These are phyloP conservation scores for Monilinia polystroma DNA, from an alignment of 2,329 filamentous ascomycete species.

Conservation along the genomic window DNA sequence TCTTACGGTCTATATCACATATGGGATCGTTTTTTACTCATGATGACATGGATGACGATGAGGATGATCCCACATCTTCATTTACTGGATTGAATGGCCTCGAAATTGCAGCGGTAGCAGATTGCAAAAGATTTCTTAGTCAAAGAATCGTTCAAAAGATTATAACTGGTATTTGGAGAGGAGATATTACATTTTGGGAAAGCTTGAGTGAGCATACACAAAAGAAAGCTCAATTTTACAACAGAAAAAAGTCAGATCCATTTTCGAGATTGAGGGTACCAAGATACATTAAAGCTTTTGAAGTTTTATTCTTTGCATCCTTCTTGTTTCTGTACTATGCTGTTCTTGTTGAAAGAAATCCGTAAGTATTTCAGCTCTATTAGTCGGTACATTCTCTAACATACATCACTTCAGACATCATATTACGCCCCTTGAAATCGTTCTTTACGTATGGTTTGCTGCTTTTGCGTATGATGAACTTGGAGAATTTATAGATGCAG, in stretches of 20 bases:
- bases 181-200: conserved; percentile 86
- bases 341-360: conserved; percentile 74
- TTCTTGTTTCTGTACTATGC: conserved; percentile 81
- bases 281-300: conserved; percentile 80
- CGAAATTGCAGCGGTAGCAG: conserved; percentile 78
- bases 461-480: conserved; percentile 87
- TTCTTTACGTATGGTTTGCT: conserved; percentile 82
- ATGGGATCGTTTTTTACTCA: conserved; percentile 44
- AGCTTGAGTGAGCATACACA: conserved; percentile 68
- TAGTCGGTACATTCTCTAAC: neutral
- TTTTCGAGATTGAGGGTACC: conserved; percentile 77
- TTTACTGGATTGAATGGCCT: conserved; percentile 82
- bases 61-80: conserved; percentile 64
- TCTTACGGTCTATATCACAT: conserved; percentile 53
- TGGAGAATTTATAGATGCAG: conserved; percentile 81
- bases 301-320: conserved; percentile 74
- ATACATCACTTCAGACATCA: conserved; percentile 41
- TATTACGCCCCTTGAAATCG: conserved; percentile 67
- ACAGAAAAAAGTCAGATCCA: conserved; percentile 63
- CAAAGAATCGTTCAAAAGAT: conserved; percentile 80
- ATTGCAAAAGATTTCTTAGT: conserved; percentile 81
- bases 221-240: conserved; percentile 77
- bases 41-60: conserved; percentile 47
- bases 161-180: conserved; percentile 80
- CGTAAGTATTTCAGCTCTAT: conserved; percentile 37